Evolutionary conservation across 441 rosid genomes (phyloP), one percentile per base, ranked within the genome.

Genomic region (Croton setiger): DNA sequence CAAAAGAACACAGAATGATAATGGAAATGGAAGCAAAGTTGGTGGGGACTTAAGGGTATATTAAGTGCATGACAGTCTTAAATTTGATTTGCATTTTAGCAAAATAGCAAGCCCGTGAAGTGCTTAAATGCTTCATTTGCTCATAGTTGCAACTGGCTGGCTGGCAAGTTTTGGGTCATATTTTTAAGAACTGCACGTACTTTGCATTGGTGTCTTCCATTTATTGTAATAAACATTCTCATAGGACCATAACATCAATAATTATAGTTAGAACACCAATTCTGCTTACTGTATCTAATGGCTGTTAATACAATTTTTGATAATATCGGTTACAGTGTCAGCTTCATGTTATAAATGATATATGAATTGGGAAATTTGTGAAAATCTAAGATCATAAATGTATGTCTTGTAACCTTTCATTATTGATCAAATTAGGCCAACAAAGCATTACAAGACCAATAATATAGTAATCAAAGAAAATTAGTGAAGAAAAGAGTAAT

Each of bases 101-200:
- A 49, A 39, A 41, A 60, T 39, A 60, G 60, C 64, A 6, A 35
- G 59, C 52, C 33, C 60, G 69, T 72, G 70, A 64, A 56, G 3
- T 37, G 43, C 49, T 57, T 72, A 21, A 71, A 57, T 56, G 69
- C 67, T 4, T 33, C 54, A 57, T 44, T 44, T 4, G 47, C 47
- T 17, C 72, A 59, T 45, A 4, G 59, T 8, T 36, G 39, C 72
- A 36, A 68, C 54, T 53, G 39, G 31, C 67, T 33, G n/a, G 8
- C 54, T 53, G 39, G 31, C 67, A 44, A 31, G 8, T 43, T 54
- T 14, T 20, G 51, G 11, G 1, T 33, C 33, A 21, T 13, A 9
- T 4, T 12, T 41, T 33, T n/a, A 47, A 23, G 17, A 9, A 12
- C n/a, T 11, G 31, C 17, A 37, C 31, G 0, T 49, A 49, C 18